A percentile compares a stretch with the other conserved stretches of the same genome.
Conservation (phyloP, 306 rosid species). For the Ochetophila trinervis region DNA sequence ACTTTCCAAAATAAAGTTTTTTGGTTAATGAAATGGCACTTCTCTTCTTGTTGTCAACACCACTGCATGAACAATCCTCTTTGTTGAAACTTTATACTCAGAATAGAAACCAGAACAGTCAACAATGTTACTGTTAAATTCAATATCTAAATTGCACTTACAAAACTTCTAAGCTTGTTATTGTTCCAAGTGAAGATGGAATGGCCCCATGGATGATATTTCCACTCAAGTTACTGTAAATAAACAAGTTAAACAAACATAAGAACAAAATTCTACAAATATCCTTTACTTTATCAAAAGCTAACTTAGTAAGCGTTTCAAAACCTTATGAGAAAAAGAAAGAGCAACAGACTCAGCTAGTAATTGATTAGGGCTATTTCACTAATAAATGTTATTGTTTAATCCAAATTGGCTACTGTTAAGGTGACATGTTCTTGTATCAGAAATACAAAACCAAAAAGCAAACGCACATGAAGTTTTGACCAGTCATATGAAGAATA, state of each 20-base stretch:
- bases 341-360: neutral
- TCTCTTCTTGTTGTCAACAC: too few species aligned
- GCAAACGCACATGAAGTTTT: neutral
- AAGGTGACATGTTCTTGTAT: conserved; percentile 2
- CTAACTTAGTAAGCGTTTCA: neutral
- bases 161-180: conserved; percentile 68
- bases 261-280: conserved; percentile 16
- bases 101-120: conserved; percentile 1
- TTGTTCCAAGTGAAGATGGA: conserved; percentile 74
- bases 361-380: neutral
- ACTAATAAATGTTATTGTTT: conserved; percentile 2
- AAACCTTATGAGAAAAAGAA: neutral
- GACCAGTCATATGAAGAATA: conserved; percentile 4
- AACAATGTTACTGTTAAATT: conserved; percentile 8
- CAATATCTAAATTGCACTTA: conserved; percentile 44
- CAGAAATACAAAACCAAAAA: neutral
- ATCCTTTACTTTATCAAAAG: neutral
- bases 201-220: conserved; percentile 69
- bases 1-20: neutral
- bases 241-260: conserved; percentile 19
- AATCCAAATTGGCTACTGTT: conserved; percentile 5
- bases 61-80: too few species aligned
- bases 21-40: too few species aligned
- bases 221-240: conserved; percentile 86
- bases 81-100: too few species aligned